Evolutionary conservation across 2,329 filamentous ascomycete genomes (phyloP), one percentile per base, ranked within the genome.

Genomic region (Metarhizium robertsii): DNA sequence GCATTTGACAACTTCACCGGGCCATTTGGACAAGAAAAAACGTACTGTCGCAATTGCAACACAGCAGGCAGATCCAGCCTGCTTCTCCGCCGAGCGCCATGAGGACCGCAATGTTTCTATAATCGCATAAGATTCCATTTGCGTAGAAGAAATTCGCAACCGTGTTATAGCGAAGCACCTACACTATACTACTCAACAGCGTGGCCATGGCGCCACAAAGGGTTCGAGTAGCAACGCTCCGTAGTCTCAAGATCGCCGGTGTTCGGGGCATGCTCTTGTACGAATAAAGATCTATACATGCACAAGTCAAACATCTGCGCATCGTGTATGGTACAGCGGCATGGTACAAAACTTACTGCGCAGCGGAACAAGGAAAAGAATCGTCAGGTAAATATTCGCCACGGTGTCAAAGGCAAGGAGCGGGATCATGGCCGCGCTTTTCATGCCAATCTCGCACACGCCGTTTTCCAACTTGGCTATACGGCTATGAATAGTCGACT

Each of bases 11-110:
- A 25, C 3, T 25, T 25, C 10, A 46, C 4, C 16, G 6, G 4
- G 43, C 32, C 32, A 34, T 11, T 1, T 7, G 43, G 8, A 1
- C n/a, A 25, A n/a, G 10, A 1, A n/a, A 20, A 32, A 18, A 68
- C 75, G 62, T 67, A 83, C 81, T 78, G 64, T 86, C 83, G 59
- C 76, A 74, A 62, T 85, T 86, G 63, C 83, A 87, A 62, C 80
- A 82, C 71, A 84, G 81, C 4, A 86, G 73, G 60, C 82, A 86
- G 2, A 86, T 75, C 82, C 83, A 86, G 3, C 79, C 83, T 2
- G 79, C 81, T 63, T 86, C 83, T 13, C 83, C 83, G 20, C 80
- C 68, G 2, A 86, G 73, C 1, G 73, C 73, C 73, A 83, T 78
- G 1, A 86, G 68, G 0, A 85, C 74, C 2, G 77, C 76, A 2